Evolutionary conservation across 1,284 basidiomycete genomes (phyloP).

Genomic region (Malassezia obtusa): DNA sequence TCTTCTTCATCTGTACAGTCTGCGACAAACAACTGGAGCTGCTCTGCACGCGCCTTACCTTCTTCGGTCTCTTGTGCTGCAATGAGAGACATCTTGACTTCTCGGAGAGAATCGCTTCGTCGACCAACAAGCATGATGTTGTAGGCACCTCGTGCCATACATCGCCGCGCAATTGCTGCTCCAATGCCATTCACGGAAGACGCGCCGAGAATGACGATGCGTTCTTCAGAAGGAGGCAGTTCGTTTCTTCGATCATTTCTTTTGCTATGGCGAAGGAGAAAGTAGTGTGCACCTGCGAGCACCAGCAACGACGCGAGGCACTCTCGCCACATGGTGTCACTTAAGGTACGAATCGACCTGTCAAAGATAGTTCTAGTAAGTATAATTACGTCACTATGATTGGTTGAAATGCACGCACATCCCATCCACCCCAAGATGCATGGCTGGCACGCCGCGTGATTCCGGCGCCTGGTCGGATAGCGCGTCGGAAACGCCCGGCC

Average conservation of each 20-base stretch:
- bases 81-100: conserved; percentile 53
- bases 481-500: neutral
- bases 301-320: neutral
- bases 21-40: conserved; percentile 48
- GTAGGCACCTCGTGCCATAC: conserved; percentile 2
- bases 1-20: conserved; percentile 63
- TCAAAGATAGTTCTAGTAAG: neutral
- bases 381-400: neutral
- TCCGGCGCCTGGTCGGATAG: too few species aligned
- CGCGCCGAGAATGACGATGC: conserved; percentile 19
- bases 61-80: neutral
- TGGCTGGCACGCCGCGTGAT: conserved; percentile 18
- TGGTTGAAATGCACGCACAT: conserved; percentile 21
- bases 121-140: conserved; percentile 12
- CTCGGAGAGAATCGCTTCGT: conserved; percentile 35
- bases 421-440: conserved; percentile 31
- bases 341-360: neutral
- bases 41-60: conserved; percentile 1
- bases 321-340: neutral
- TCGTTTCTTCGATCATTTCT: neutral
- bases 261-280: neutral
- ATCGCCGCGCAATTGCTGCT: conserved; percentile 8
- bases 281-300: neutral
- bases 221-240: conserved; percentile 17
- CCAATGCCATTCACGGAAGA: conserved; percentile 14